Evolutionary conservation across 2,329 filamentous ascomycete species (phyloP).

Genomic region (Boeremia exigua): DNA sequence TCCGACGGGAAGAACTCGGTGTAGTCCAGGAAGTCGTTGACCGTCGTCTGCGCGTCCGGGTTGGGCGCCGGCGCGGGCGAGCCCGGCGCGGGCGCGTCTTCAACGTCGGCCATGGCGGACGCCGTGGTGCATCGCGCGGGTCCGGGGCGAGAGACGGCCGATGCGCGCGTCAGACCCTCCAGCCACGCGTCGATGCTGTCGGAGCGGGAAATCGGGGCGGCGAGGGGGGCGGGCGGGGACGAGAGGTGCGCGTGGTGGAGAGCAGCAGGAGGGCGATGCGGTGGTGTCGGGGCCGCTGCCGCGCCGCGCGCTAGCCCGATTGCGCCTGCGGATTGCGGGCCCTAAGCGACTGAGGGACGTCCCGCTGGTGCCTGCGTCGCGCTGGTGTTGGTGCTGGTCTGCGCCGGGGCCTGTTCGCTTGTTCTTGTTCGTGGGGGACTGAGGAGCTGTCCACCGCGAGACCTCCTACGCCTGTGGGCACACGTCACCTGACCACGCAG

Average conservation of each 20-base stretch:
- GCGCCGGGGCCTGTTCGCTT: too few species aligned
- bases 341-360: too few species aligned
- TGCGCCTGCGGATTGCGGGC: too few species aligned
- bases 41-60: conserved; percentile 69
- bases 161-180: conserved; percentile 47
- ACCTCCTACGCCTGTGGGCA: too few species aligned
- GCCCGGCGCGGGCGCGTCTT: conserved; percentile 40
- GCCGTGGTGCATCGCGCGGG: conserved; percentile 33
- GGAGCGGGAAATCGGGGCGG: conserved; percentile 38
- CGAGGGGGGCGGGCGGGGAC: conserved; percentile 19
- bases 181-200: conserved; percentile 47
- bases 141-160: conserved; percentile 34
- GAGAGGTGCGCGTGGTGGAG: conserved; percentile 19
- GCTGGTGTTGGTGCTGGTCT: too few species aligned
- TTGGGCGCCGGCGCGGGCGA: conserved; percentile 55
- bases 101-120: conserved; percentile 44
- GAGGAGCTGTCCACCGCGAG: too few species aligned
- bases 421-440: too few species aligned
- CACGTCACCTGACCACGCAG: too few species aligned
- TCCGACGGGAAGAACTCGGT: conserved; percentile 73
- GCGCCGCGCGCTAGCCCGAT: too few species aligned
- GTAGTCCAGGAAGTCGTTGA: conserved; percentile 72
- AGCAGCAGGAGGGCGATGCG: neutral
- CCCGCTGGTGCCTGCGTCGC: too few species aligned
- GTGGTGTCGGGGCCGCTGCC: too few species aligned